Evolutionary conservation across 2,329 filamentous ascomycete species (phyloP).

Genomic region (Alternaria sp.): DNA sequence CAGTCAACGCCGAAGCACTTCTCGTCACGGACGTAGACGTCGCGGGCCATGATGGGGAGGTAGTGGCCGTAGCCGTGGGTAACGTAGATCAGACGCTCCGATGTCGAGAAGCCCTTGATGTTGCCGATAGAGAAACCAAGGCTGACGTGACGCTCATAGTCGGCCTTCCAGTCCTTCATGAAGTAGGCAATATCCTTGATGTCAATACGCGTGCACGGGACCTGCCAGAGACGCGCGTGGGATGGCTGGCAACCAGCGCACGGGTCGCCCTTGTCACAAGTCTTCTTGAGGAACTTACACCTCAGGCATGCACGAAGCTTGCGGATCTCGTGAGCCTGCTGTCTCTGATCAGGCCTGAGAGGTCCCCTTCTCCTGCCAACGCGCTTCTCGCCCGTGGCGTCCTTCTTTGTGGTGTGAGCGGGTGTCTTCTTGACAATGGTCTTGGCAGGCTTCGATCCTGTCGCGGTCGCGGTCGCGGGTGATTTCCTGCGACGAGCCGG

Average conservation of each 20-base stretch:
- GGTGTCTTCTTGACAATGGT: conserved; percentile 78
- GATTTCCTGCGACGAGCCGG: conserved; percentile 75
- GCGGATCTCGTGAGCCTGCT: conserved; percentile 95
- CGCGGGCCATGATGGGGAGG: conserved; percentile 89
- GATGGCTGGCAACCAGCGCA: conserved; percentile 95
- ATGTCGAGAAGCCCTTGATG: conserved; percentile 80
- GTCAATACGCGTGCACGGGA: conserved; percentile 95
- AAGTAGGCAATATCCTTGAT: conserved; percentile 99
- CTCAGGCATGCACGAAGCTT: conserved; percentile 92
- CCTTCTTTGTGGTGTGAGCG: conserved; percentile 74
- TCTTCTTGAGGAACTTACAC: conserved; percentile 99
- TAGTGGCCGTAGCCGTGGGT: conserved; percentile 96
- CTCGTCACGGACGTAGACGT: conserved; percentile 90
- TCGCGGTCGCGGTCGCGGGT: conserved; percentile 69
- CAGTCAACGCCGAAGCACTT: conserved; percentile 93
- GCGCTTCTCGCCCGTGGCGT: conserved; percentile 81
- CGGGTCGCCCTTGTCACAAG: conserved; percentile 95
- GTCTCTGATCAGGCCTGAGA: conserved; percentile 88
- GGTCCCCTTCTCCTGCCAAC: conserved; percentile 90
- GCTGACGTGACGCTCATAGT: conserved; percentile 89
- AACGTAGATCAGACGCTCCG: conserved; percentile 79
- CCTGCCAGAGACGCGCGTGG: conserved; percentile 94
- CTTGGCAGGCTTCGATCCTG: conserved; percentile 79
- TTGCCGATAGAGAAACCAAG: conserved; percentile 91
- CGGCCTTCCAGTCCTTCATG: conserved; percentile 99